Base-by-base conservation (phyloP, 2,329 filamentous ascomycete species). In the Chaetoscypha palmicola region DNA sequence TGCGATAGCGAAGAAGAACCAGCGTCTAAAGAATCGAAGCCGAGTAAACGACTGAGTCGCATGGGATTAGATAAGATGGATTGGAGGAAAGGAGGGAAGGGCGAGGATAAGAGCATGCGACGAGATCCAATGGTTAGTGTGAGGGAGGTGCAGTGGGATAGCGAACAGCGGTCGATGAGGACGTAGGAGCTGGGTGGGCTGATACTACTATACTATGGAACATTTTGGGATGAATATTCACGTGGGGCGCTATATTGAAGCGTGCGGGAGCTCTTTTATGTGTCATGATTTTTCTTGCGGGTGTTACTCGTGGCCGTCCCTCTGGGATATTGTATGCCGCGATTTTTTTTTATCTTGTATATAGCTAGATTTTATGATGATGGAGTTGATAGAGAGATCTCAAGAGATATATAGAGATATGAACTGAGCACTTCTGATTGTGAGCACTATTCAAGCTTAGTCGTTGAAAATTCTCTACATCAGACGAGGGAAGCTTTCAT, bases 61-160 rank as follows among this genome's bases (percentile, higher is more conserved):
- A 51, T 58, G 51, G 51, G 44, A 9, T 36, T 57, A 11, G 51
- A 52, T 16, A 47, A 51, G 48, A 51, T 57, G 58, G 47, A 60
- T 45, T 53, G 56, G 56, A 30, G 49, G 24, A 54, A 49, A 35
- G 51, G 55, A n/a, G 17, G 4, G 16, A 43, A 40, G 39, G 49
- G 53, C 5, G 34, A 28, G 17, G 47, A 48, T 40, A 41, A 43
- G 28, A 37, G 51, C 37, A 52, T 46, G 31, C 31, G 50, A 23
- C 40, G 21, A 20, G 21, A 7, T 28, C 24, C 28, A 9, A 41
- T 20, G 30, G 38, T 55, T 2, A 48, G 41, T 36, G 55, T 52
- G 31, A 32, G 52, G 42, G 53, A 58, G 31, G 48, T 56, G 11
- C 47, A 46, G 46, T 54, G 48, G 50, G 46, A 55, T 43, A 46